Evolutionary conservation across 495 filamentous ascomycete genomes (phyloP), one percentile per base, ranked within the genome.

Genomic region (Neurospora sp.): DNA sequence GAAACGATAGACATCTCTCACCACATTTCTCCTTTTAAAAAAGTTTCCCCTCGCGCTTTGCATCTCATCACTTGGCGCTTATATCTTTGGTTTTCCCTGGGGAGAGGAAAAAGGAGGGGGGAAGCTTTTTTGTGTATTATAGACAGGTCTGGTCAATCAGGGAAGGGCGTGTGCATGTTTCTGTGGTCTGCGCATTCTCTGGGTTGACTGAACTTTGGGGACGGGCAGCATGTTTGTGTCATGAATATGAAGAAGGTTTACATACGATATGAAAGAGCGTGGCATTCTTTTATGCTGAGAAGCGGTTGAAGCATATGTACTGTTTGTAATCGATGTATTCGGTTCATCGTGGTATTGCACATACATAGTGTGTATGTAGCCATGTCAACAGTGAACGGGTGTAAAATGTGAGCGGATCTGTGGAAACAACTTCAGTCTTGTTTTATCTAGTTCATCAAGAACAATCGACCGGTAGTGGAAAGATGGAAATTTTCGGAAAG

Each of bases 91-190:
- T 37, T 37, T 60, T 60, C n/a, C 44, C 44, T 23, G 31, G n/a
- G 37, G 16, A 31, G 31, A 38, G 54, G 44, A 72, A 46, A 38
- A 49, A 49, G 41, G 41, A 72, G 70, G 70, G 60, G 38, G 37
- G 70, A 71, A 72, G 20, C 66, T 66, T 66, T 62, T 66, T 46
- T 70, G 40, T 77, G 76, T 77, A 77, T 69, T 74, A 77, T 77
- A 77, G 76, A 76, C 23, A 66, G 74, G 40, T 35, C 35, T 35
- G 35, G 35, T 74, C 72, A 69, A 44, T 66, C 54, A 9, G 46
- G 69, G 71, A 66, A 62, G 31, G 70, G 71, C 70, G 40, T 41
- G 39, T 35, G 38, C 39, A 70, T 70, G 60, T 73, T 18, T 39
- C 27, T 54, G 27, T 27, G 37, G 60, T 42, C 69, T 70, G 41